Evolutionary conservation across 83 land plant species (phyloP), one percentile per base, ranked within the genome.

Genomic region (Isoetes engelmannii): DNA sequence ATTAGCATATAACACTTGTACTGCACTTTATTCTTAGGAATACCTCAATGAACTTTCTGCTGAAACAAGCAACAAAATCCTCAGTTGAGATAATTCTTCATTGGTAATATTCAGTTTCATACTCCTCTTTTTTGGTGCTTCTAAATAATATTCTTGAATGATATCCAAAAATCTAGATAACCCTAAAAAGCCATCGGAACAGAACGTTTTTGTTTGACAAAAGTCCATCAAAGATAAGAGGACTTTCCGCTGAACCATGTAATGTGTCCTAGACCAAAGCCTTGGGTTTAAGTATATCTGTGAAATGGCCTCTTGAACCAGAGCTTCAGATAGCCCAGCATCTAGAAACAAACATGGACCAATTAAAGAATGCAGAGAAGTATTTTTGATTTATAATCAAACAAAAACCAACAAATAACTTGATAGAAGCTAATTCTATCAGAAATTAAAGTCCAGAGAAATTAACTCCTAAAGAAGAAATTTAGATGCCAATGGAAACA

Each of bases 131-230:
- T 71, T 71, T 4, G 74, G 74, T 60, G 69, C 77, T 69, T 85
- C 95, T 84, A 91, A 92, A 65, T 92, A 92, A 78, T 85, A 89
- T 49, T 85, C 83, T 62, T 78, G 76, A 67, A 92, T 83, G n/a
- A 89, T 73, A 73, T 92, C 95, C 67, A 92, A 69, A n/a, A 89
- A 81, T 60, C 74, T 77, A 6, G 98, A 92, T 47, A 89, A 82
- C 54, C 81, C 69, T 60, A 85, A 81, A 47, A 80, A 54, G 48
- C 69, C 65, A 68, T 76, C 37, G 47, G 83, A 70, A 63, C 81
- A 69, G 65, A 72, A 69, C 9, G 75, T 69, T 45, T 92, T 84
- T 68, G 75, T 82, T 59, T 91, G 87, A 69, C 82, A 84, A 65
- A 84, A 86, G 55, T 87, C 83, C 55, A 89, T 65, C 13, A 95